Evolutionary conservation across 345 rosid species (phyloP).

Genomic region (Hibiscus tridactylites): DNA sequence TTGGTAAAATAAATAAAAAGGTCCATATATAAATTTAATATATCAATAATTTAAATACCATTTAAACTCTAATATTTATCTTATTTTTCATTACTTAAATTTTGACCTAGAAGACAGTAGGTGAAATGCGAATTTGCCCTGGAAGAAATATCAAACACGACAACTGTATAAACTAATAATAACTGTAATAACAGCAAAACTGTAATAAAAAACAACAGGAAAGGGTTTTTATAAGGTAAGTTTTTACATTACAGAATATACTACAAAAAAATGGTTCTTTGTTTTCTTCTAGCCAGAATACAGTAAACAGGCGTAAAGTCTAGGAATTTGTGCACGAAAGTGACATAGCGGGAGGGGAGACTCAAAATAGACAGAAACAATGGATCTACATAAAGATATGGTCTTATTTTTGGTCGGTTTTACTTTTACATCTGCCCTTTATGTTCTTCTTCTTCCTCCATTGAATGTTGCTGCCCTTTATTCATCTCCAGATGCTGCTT

Average conservation of each 20-base stretch:
- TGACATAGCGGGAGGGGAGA: constrained; percentile 6
- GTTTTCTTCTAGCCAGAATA: background rate
- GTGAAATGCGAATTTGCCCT: background rate
- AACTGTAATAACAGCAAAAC: background rate
- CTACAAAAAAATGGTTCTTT: background rate
- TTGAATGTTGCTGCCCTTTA: constrained; percentile 31
- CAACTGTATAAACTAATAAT: constrained; percentile 4
- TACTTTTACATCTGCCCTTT: constrained; percentile 11
- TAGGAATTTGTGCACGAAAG: constrained; percentile 29
- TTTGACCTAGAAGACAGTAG: background rate
- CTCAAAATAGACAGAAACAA: constrained; percentile 34
- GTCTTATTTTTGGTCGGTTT: constrained; percentile 32
- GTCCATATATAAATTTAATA: too few species aligned
- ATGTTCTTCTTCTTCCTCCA: constrained; percentile 23
- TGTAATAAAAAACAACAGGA: background rate
- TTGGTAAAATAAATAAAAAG: too few species aligned
- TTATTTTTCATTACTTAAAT: too few species aligned
- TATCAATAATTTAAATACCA: too few species aligned
- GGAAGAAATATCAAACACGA: background rate
- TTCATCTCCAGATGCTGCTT: constrained; percentile 28
- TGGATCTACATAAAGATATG: constrained; percentile 34
- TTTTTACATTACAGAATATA: background rate
- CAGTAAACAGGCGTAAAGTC: constrained; percentile 12
- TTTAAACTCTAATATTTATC: too few species aligned
- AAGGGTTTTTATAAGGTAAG: background rate